A percentile compares a stretch with the other conserved stretches of the same genome.
Evolutionary conservation across 2,329 filamentous ascomycete genomes (phyloP).

Genomic region (Exophiala oligosperma): DNA sequence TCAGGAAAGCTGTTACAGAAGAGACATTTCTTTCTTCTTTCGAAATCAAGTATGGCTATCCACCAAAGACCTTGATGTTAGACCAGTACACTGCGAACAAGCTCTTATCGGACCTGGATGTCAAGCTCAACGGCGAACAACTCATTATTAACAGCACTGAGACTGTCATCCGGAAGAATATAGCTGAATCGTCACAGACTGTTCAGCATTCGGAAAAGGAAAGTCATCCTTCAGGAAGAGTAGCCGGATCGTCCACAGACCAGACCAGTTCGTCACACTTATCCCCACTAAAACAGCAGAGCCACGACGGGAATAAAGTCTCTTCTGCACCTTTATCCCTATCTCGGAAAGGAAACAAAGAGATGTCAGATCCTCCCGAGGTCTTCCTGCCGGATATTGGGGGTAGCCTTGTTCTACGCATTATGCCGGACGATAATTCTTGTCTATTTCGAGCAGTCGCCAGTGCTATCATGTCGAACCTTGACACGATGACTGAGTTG

Average conservation of each 20-base stretch:
- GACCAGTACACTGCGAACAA: conserved; percentile 52
- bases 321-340: conserved; percentile 34
- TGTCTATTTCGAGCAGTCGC: conserved; percentile 92
- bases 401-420: conserved; percentile 69
- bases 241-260: conserved; percentile 4
- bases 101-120: conserved; percentile 55
- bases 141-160: conserved; percentile 61
- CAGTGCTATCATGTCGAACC: conserved; percentile 68
- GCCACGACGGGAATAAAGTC: conserved; percentile 10
- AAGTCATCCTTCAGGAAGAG: conserved; percentile 10
- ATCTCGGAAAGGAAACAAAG: conserved; percentile 42
- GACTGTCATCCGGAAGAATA: conserved; percentile 28
- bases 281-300: background rate
- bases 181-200: conserved; percentile 10
- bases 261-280: background rate
- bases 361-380: conserved; percentile 62
- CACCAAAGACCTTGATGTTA: conserved; percentile 68
- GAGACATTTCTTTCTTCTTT: conserved; percentile 67
- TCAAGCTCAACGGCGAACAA: conserved; percentile 68
- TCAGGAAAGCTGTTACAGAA: conserved; percentile 47
- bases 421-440: conserved; percentile 96
- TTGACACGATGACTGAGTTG: conserved; percentile 70
- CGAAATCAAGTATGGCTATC: conserved; percentile 81
- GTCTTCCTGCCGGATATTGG: conserved; percentile 57
- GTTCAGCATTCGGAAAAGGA: background rate